These are phyloP conservation scores for Phytophthora chlamydospora DNA, from an alignment of 352 stramenopile genomes.

Conservation along the genomic window DNA sequence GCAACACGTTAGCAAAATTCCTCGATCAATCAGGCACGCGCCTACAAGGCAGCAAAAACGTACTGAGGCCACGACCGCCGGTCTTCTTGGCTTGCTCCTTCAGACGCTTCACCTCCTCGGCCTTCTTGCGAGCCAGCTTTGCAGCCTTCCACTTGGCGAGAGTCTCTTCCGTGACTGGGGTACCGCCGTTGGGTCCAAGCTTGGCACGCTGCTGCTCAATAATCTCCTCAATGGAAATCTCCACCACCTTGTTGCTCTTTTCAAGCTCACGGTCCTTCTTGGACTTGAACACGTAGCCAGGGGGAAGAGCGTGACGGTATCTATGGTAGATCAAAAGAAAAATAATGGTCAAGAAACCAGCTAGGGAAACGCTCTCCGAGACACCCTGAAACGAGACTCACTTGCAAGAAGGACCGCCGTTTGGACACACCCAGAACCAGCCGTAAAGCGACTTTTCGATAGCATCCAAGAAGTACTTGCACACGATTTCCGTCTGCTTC, in stretches of 20 bases:
- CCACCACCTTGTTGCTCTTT: constrained; percentile 82
- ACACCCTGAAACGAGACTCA: constrained; percentile 32
- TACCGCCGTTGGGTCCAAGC: constrained; percentile 83
- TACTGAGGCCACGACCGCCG: constrained; percentile 83
- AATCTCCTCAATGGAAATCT: constrained; percentile 91
- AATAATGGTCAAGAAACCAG: constrained; percentile 1
- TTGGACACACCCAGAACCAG: constrained; percentile 92
- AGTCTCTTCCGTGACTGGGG: constrained; percentile 87
- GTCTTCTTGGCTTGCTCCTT: constrained; percentile 90
- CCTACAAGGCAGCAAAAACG: constrained; percentile 34
- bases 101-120: constrained; percentile 79
- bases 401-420: constrained; percentile 80
- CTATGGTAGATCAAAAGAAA: constrained; percentile 25
- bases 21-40: not conserved
- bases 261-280: constrained; percentile 87
- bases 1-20: constrained; percentile 7
- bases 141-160: constrained; percentile 92
- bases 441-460: constrained; percentile 92
- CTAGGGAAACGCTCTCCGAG: not conserved
- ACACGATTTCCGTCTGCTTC: constrained; percentile 90
- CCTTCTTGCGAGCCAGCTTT: constrained; percentile 75
- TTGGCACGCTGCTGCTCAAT: constrained; percentile 91
- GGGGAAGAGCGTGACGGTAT: constrained; percentile 86
- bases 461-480: constrained; percentile 90
- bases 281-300: constrained; percentile 90